Base-by-base conservation (phyloP, 1,284 basidiomycete genomes). In the Leccinum subfulvum region DNA sequence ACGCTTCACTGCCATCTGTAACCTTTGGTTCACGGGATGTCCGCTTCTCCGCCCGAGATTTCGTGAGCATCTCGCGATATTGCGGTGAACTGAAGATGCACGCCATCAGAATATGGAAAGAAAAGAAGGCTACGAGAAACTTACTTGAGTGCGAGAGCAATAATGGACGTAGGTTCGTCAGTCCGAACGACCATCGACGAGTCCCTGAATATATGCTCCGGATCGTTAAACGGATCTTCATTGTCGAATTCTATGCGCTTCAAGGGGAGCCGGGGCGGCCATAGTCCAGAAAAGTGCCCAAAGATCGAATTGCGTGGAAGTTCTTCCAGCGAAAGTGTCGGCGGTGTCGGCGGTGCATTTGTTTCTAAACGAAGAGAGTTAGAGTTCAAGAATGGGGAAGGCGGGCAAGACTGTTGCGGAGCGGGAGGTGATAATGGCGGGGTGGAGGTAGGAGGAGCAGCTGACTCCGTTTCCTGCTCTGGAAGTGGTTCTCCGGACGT, bases 81-180 rank as follows among this genome's bases (percentile, higher is more conserved):
- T 91, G 90, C 26, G 89, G 89, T 3, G 95, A 96, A 70, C 93
- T 94, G 33, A 52, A 44, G 55, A 51, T 49, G 37, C 37, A 55
- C 13, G 37, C 53, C 23, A 49, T 66, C n/a, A 66, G 44, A 60
- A 37, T 41, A 49, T n/a, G 21, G 30, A n/a, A 30, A 41, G 44
- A 57, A 62, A 11, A 39, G 8, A 53, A 52, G 35, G 52, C 35
- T 23, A 39, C 2, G 7, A 52, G 16, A 59, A 39, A 73, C 84
- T 69, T 69, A 95, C 90, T 91, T 94, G 54, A 99, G 80, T 9
- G 95, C 95, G 61, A 98, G 88, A 3, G 97, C 97, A 67, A 99
- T 97, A 70, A 99, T 97, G 9, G 95, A 98, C 0, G 95, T 98
- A 3, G 97, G 97, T 76, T 99, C 97, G 74, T 98, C 96, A 56